Evolutionary conservation across 805 yeast genomes (phyloP).

Genomic region (Candida incommunis): DNA sequence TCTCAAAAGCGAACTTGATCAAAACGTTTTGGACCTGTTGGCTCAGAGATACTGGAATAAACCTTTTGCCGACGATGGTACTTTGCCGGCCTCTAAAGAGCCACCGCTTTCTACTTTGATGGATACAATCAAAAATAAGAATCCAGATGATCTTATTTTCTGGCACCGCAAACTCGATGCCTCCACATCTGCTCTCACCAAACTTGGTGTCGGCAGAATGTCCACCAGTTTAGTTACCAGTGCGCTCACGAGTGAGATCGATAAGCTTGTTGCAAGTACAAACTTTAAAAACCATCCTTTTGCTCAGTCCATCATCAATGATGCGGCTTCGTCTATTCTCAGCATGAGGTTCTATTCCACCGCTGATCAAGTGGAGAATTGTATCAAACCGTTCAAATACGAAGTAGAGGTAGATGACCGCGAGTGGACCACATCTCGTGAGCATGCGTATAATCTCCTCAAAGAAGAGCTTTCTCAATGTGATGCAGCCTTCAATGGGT

Average conservation of each 20-base stretch:
- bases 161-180: slow-evolving; percentile 85
- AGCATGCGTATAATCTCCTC: slow-evolving; percentile 56
- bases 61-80: slow-evolving; percentile 23
- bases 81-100: slow-evolving; percentile 2
- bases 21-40: slow-evolving; percentile 68
- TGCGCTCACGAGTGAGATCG: slow-evolving; percentile 65
- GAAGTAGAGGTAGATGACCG: slow-evolving; percentile 93
- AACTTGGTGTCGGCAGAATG: slow-evolving; percentile 84
- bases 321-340: slow-evolving; percentile 72
- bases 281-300: slow-evolving; percentile 75
- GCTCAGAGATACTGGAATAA: slow-evolving; percentile 91
- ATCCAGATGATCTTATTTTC: slow-evolving; percentile 46
- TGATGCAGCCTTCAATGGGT: slow-evolving; percentile 39
- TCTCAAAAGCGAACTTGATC: slow-evolving; percentile 75
- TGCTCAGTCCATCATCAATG: slow-evolving; percentile 66
- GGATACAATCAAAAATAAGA: slow-evolving; percentile 24
- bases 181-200: slow-evolving; percentile 72
- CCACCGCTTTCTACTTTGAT: slow-evolving; percentile 44
- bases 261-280: slow-evolving; percentile 56
- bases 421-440: slow-evolving; percentile 78
- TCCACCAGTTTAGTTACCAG: slow-evolving; percentile 74
- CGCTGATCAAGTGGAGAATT: slow-evolving; percentile 96
- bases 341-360: slow-evolving; percentile 73
- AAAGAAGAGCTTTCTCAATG: slow-evolving; percentile 83
- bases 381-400: slow-evolving; percentile 94